Evolutionary conservation across 1,139 yeast genomes (phyloP).

Genomic region (Yamadazyma songkhlaensis): DNA sequence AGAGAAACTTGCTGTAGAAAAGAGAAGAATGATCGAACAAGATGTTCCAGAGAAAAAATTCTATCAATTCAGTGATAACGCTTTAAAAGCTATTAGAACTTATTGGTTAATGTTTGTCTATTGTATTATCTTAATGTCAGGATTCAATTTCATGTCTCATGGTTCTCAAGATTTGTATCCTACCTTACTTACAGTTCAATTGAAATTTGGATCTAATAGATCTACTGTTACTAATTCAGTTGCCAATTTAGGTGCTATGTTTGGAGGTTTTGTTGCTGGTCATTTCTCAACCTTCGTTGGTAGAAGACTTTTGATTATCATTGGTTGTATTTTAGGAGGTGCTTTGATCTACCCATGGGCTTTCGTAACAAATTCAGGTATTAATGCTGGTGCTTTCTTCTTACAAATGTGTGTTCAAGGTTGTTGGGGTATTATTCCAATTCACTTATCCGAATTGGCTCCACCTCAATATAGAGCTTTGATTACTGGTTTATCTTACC

Average conservation of each 20-base stretch:
- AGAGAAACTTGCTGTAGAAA: conserved; percentile 17
- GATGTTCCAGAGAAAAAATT: conserved; percentile 7
- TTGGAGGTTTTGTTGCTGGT: conserved; percentile 35
- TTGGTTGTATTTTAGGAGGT: conserved; percentile 65
- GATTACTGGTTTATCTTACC: conserved; percentile 74
- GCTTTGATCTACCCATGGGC: conserved; percentile 76
- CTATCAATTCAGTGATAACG: conserved; percentile 16
- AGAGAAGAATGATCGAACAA: not conserved
- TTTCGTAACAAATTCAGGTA: conserved; percentile 48
- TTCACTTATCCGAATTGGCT: conserved; percentile 74
- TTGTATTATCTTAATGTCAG: conserved; percentile 39
- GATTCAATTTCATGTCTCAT: conserved; percentile 40
- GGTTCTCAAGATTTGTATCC: conserved; percentile 42
- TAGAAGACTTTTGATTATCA: conserved; percentile 35
- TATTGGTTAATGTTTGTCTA: conserved; percentile 41
- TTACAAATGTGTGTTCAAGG: conserved; percentile 83
- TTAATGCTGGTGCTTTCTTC: conserved; percentile 77
- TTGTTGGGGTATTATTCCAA: conserved; percentile 85
- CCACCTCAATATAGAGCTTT: conserved; percentile 73
- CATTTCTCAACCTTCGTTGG: conserved; percentile 36
- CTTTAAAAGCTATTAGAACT: conserved; percentile 26
- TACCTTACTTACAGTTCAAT: conserved; percentile 31
- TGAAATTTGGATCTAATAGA: conserved; percentile 23
- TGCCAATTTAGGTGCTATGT: conserved; percentile 38
- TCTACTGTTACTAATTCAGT: conserved; percentile 37